Percentiles rank a stretch among this genome's conserved stretches.
Conservation (phyloP, 2,329 filamentous ascomycete species). For the Exophiala sideris region DNA sequence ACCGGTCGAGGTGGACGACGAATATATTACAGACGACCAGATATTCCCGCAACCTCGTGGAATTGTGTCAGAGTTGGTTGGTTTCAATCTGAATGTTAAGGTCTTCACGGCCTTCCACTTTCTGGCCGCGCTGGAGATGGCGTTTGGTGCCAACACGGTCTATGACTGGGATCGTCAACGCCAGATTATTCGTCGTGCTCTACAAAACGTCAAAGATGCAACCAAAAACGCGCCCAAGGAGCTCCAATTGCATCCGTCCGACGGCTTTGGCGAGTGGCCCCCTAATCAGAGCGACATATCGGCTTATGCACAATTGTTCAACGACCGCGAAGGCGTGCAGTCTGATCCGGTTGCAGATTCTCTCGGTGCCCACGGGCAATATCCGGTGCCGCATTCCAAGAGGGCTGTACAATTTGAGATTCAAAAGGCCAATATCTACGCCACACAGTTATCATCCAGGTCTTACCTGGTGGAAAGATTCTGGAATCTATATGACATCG, state of each 20-base stretch:
- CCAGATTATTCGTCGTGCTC: constrained; percentile 65
- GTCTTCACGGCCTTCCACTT: constrained; percentile 79
- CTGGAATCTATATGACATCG: constrained; percentile 69
- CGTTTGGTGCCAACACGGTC: constrained; percentile 73
- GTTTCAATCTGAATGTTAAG: constrained; percentile 75
- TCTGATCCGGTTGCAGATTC: constrained; percentile 8
- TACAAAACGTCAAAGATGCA: constrained; percentile 67
- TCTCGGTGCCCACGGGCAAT: constrained; percentile 17
- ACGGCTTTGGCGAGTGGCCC: constrained; percentile 29
- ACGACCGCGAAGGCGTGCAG: constrained; percentile 20
- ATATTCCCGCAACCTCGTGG: constrained; percentile 68
- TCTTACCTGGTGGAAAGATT: constrained; percentile 86
- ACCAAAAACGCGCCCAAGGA: constrained; percentile 66
- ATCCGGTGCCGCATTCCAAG: constrained; percentile 22
- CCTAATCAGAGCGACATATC: constrained; percentile 25
- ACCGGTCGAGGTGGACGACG: constrained; percentile 79
- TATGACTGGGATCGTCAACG: constrained; percentile 76
- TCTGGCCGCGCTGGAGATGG: constrained; percentile 74
- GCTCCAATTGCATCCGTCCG: constrained; percentile 40
- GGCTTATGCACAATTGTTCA: constrained; percentile 26
- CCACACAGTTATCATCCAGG: constrained; percentile 74
- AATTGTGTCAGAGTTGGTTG: constrained; percentile 67
- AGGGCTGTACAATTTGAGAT: constrained; percentile 71
- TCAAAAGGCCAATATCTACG: constrained; percentile 86
- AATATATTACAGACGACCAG: constrained; percentile 69